These are phyloP conservation scores for Quercus aquifolioides DNA, from an alignment of 306 rosid genomes.

Conservation along the genomic window DNA sequence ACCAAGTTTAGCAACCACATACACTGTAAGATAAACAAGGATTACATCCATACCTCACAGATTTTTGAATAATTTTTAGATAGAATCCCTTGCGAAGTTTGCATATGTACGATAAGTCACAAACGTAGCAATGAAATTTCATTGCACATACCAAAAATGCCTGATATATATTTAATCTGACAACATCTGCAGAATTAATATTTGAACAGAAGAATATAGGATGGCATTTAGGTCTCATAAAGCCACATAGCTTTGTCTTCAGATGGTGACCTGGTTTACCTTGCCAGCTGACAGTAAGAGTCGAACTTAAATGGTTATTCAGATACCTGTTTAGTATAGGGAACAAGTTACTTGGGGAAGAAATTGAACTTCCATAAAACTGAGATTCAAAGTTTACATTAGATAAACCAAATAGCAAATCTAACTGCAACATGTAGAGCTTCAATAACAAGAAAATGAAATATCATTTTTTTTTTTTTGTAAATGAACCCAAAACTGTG, in stretches of 20 bases:
- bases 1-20: neutral
- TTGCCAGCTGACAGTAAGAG: too few species aligned
- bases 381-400: neutral
- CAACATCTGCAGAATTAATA: slow-evolving; percentile 77
- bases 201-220: slow-evolving; percentile 81
- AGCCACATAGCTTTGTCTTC: too few species aligned
- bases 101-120: slow-evolving; percentile 27
- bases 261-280: too few species aligned
- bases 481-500: neutral
- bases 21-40: neutral
- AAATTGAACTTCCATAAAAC: neutral
- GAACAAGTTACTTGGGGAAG: slow-evolving; percentile 26
- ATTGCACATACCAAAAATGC: slow-evolving; percentile 13
- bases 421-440: neutral
- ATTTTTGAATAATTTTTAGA: slow-evolving; percentile 40
- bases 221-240: slow-evolving; percentile 67
- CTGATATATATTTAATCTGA: slow-evolving; percentile 79
- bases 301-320: too few species aligned
- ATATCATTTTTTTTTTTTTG: neutral
- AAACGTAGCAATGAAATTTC: too few species aligned
- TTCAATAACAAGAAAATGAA: neutral
- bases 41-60: slow-evolving; percentile 38
- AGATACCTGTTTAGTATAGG: slow-evolving; percentile 12
- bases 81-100: slow-evolving; percentile 35
- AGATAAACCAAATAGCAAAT: neutral